phyloP scores from a whole-genome alignment of 345 rosid genomes.

The Geranium rotundifolium region DNA sequence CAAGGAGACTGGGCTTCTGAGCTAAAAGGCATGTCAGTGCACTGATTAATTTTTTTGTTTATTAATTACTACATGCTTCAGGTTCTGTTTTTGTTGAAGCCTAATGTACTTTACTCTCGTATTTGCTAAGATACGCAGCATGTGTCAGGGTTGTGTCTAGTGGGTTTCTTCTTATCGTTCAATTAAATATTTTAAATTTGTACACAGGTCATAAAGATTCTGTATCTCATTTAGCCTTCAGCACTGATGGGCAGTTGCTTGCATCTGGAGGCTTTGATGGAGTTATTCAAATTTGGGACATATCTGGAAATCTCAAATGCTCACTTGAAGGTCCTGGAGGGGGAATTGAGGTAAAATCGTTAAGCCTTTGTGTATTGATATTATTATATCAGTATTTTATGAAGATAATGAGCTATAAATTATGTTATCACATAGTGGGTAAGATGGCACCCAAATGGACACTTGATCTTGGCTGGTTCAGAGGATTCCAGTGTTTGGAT shows the following conservation, averaged over 20 bases:
- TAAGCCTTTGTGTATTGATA: background rate
- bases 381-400: background rate
- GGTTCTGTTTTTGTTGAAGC: no score
- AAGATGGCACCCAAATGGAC: constrained; percentile 92
- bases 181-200: background rate
- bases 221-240: constrained; percentile 60
- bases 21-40: constrained; percentile 33
- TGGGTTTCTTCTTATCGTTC: background rate
- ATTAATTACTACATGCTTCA: no score
- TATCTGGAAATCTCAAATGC: constrained; percentile 43
- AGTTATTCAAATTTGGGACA: constrained; percentile 61
- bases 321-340: constrained; percentile 60
- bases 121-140: background rate
- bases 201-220: constrained; percentile 76
- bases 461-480: constrained; percentile 75
- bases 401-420: constrained; percentile 5
- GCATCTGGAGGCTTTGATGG: constrained; percentile 84
- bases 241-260: constrained; percentile 63
- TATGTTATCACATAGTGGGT: constrained; percentile 58
- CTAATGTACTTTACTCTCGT: background rate
- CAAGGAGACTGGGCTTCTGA: constrained; percentile 81
- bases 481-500: constrained; percentile 76
- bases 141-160: background rate
- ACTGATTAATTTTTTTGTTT: background rate
- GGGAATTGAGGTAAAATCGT: constrained; percentile 56